A percentile compares a stretch with the other conserved stretches of the same genome.
Conservation (phyloP, 352 stramenopile species). For the Saprolegnia parasitica region DNA sequence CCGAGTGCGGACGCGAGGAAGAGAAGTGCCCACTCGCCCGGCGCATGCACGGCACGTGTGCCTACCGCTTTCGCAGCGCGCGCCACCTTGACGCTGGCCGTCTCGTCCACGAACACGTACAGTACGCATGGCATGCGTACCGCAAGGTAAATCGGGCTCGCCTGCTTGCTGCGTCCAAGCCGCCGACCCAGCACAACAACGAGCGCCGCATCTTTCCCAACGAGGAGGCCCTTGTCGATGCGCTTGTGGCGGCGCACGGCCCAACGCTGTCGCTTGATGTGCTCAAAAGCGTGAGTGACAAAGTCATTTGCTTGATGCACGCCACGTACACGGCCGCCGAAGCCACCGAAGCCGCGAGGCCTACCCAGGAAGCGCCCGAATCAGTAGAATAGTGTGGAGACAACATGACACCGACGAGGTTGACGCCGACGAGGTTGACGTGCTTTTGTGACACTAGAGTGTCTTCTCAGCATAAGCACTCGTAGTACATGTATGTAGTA, state of each 20-base stretch:
- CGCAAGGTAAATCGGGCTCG: not conserved
- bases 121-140: constrained; percentile 24
- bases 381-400: too few relatives aligned
- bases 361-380: too few relatives aligned
- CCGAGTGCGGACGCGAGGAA: not conserved
- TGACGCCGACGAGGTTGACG: too few relatives aligned
- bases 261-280: not conserved
- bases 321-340: constrained; percentile 1
- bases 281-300: not conserved
- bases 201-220: constrained; percentile 23
- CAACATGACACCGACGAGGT: too few relatives aligned
- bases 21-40: constrained; percentile 12
- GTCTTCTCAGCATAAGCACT: too few relatives aligned
- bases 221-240: constrained; percentile 9
- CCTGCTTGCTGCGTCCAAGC: not conserved
- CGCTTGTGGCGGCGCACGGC: not conserved
- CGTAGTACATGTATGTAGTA: too few relatives aligned
- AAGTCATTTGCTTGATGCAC: constrained; percentile 16
- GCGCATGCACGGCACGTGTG: constrained; percentile 17
- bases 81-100: not conserved
- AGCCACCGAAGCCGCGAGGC: not conserved
- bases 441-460: too few relatives aligned
- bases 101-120: constrained; percentile 15
- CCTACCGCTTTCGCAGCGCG: constrained; percentile 2
- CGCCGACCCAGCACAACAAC: not conserved